Conservation (phyloP, 2,329 filamentous ascomycete species). For the Stemphylium vesicarium region DNA sequence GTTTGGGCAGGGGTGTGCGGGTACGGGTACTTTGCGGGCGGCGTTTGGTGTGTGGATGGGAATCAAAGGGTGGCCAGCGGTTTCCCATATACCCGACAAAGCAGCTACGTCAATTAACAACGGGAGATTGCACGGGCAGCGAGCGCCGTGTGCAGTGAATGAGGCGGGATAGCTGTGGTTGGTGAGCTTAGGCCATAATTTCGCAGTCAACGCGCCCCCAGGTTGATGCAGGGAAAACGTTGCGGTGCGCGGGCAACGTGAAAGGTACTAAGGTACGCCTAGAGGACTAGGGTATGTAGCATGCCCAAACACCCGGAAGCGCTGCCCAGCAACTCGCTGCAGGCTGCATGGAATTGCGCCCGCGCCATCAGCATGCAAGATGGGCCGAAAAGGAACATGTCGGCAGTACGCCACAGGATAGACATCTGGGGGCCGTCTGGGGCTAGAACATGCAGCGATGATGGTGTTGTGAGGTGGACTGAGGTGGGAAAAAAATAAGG, state of each 20-base stretch:
- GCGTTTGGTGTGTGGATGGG: slow-evolving; percentile 15
- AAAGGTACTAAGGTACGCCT: slow-evolving; percentile 2
- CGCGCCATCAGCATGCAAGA: slow-evolving; percentile 10
- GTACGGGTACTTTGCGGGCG: neutral
- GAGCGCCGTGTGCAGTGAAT: slow-evolving; percentile 2
- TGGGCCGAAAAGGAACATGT: slow-evolving; percentile 6
- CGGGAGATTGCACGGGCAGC: slow-evolving; percentile 2
- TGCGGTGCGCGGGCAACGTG: slow-evolving; percentile 18
- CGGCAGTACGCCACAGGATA: slow-evolving; percentile 1
- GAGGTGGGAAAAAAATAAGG: slow-evolving; percentile 1
- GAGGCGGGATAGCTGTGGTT: slow-evolving; percentile 7
- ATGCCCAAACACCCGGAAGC: slow-evolving; percentile 24
- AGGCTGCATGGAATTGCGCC: slow-evolving; percentile 15
- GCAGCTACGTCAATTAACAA: slow-evolving; percentile 11
- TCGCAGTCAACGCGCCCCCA: neutral
- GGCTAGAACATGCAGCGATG: slow-evolving; percentile 16
- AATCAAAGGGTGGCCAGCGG: slow-evolving; percentile 11
- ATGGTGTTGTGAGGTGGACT: slow-evolving; percentile 11
- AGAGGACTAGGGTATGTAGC: slow-evolving; percentile 4
- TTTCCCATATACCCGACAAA: slow-evolving; percentile 34
- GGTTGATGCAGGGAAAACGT: slow-evolving; percentile 12
- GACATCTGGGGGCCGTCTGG: neutral
- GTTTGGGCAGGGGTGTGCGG: slow-evolving; percentile 19
- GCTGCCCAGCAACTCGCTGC: slow-evolving; percentile 22
- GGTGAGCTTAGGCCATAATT: slow-evolving; percentile 3